Evolutionary conservation across 495 filamentous ascomycete genomes (phyloP).

Genomic region (Aspergillus wentii): DNA sequence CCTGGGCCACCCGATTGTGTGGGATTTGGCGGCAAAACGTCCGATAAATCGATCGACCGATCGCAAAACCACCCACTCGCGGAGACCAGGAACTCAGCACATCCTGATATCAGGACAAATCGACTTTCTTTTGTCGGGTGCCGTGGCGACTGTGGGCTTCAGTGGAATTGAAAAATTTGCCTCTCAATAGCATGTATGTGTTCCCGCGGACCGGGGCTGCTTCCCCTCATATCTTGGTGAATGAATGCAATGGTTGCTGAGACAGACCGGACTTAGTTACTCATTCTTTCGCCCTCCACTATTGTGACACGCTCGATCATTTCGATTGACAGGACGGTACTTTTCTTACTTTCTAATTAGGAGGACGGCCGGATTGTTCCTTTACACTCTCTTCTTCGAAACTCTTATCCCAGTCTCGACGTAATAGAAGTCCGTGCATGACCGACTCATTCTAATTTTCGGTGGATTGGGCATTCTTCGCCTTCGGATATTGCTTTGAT

Average conservation of each 20-base stretch:
- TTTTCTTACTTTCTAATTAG: constrained; percentile 3
- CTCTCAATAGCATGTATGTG: constrained; percentile 1
- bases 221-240: background rate
- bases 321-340: constrained; percentile 5
- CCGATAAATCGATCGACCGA: constrained; percentile 18
- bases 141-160: constrained; percentile 6
- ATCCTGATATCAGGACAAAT: constrained; percentile 8
- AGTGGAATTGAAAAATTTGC: constrained; percentile 1
- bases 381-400: constrained; percentile 26
- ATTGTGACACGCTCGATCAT: constrained; percentile 16
- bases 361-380: constrained; percentile 22
- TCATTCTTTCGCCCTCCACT: constrained; percentile 22
- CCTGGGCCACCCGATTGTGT: constrained; percentile 27
- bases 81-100: constrained; percentile 8
- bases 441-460: constrained; percentile 6
- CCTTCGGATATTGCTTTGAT: too few species aligned
- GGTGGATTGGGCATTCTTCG: constrained; percentile 5
- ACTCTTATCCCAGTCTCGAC: background rate
- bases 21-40: constrained; percentile 24
- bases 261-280: constrained; percentile 4
- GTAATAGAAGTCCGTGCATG: constrained; percentile 3
- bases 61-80: constrained; percentile 16
- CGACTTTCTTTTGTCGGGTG: constrained; percentile 5
- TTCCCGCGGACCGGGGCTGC: background rate
- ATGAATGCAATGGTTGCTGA: background rate